Conservation (phyloP, 1,284 basidiomycete genomes). For the Coriolopsis trogii region DNA sequence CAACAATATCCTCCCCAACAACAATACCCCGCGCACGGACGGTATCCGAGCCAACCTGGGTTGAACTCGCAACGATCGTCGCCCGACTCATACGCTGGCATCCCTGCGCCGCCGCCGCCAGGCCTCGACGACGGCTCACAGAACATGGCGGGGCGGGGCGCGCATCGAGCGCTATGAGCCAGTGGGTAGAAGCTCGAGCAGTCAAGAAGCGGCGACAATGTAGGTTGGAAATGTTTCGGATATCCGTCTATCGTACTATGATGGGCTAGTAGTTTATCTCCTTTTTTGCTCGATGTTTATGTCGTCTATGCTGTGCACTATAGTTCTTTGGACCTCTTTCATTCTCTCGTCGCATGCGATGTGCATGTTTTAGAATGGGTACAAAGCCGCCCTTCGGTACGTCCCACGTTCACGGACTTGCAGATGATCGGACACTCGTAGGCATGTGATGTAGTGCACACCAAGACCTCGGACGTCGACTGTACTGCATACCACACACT, state of each 20-base stretch:
- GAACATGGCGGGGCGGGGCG: constrained; percentile 27
- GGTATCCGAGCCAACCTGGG: constrained; percentile 10
- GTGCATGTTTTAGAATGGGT: background rate
- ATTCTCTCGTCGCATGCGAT: background rate
- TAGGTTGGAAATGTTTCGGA: constrained; percentile 11
- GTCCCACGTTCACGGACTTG: background rate
- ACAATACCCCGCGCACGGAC: constrained; percentile 12
- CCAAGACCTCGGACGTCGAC: background rate
- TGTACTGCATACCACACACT: background rate
- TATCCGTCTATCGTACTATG: constrained; percentile 15
- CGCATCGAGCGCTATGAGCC: constrained; percentile 14
- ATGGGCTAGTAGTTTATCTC: constrained; percentile 23
- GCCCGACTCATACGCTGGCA: constrained; percentile 16
- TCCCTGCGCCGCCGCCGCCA: constrained; percentile 24
- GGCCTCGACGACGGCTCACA: constrained; percentile 17
- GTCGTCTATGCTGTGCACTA: constrained; percentile 19
- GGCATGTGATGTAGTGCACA: background rate
- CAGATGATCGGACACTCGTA: background rate
- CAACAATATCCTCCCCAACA: constrained; percentile 19
- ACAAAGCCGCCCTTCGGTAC: background rate
- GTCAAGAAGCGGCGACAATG: constrained; percentile 8
- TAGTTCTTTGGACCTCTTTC: constrained; percentile 1
- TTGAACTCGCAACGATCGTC: constrained; percentile 12
- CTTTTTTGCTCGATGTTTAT: constrained; percentile 12
- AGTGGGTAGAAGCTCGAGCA: background rate